These are phyloP conservation scores for Potentilla sterilis DNA, from an alignment of 306 rosid species.

Conservation along the genomic window DNA sequence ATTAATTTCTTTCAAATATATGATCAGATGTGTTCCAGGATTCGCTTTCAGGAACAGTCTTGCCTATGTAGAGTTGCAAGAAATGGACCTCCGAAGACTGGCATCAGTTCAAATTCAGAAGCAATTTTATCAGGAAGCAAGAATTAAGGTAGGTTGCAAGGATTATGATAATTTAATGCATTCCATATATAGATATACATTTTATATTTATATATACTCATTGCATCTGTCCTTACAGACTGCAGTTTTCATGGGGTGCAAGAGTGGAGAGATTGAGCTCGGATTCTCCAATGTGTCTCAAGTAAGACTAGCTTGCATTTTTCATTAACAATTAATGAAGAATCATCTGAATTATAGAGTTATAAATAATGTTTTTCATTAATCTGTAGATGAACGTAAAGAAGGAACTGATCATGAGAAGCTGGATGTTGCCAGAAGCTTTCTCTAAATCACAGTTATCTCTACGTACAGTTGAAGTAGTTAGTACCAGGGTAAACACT, in stretches of 20 bases:
- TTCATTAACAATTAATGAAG: background rate
- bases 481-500: background rate
- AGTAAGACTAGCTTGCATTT: conserved; percentile 37
- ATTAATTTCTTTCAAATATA: background rate
- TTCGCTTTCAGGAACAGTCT: conserved; percentile 48
- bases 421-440: conserved; percentile 45
- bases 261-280: conserved; percentile 81
- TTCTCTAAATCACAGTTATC: conserved; percentile 30
- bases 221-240: conserved; percentile 35
- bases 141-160: conserved; percentile 59
- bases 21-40: conserved; percentile 69
- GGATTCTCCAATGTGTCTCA: conserved; percentile 68
- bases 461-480: background rate
- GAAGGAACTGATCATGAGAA: conserved; percentile 48
- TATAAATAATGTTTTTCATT: background rate
- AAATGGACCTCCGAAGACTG: conserved; percentile 47
- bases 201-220: background rate
- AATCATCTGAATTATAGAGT: background rate
- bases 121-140: conserved; percentile 72
- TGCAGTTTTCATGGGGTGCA: conserved; percentile 84
- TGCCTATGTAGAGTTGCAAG: conserved; percentile 56
- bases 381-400: conserved; percentile 45
- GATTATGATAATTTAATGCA: background rate
- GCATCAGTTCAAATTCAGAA: conserved; percentile 50
- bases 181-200: background rate